These are phyloP conservation scores for Penicillium egyptiacum DNA, from an alignment of 495 filamentous ascomycete species.

Conservation along the genomic window DNA sequence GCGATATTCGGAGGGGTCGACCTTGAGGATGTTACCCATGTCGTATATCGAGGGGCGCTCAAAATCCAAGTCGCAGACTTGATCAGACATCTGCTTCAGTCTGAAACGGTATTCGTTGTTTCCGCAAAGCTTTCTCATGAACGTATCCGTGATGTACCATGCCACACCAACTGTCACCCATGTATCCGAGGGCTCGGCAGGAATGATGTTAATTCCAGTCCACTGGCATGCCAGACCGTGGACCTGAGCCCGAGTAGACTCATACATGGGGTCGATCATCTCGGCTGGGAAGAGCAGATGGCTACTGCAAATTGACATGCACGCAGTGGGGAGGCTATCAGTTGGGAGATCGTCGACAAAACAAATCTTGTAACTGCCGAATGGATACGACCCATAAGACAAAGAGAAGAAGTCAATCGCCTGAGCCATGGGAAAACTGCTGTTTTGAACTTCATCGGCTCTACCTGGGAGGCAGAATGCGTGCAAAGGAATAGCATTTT, in stretches of 20 bases:
- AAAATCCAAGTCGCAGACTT: conserved; percentile 76
- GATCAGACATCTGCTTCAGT: conserved; percentile 82
- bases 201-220: conserved; percentile 85
- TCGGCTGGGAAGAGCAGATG: conserved; percentile 78
- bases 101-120: conserved; percentile 93
- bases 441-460: conserved; percentile 75
- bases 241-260: conserved; percentile 71
- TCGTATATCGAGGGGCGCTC: conserved; percentile 78
- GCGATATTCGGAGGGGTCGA: conserved; percentile 80
- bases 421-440: conserved; percentile 71
- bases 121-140: conserved; percentile 83
- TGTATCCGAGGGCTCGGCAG: conserved; percentile 72
- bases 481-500: conserved; percentile 78
- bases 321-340: conserved; percentile 74
- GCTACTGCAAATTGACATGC: conserved; percentile 83
- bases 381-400: conserved; percentile 83
- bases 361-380: conserved; percentile 81
- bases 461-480: conserved; percentile 88
- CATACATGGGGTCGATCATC: conserved; percentile 78
- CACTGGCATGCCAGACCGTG: conserved; percentile 90
- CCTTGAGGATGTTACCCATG: conserved; percentile 70
- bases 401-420: conserved; percentile 85
- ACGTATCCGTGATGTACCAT: conserved; percentile 89
- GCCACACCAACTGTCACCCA: conserved; percentile 93
- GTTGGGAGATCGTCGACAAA: conserved; percentile 85